A percentile compares a stretch with the other conserved stretches of the same genome.
Conservation (phyloP, 2,329 filamentous ascomycete species). For the Polychaeton citri region DNA sequence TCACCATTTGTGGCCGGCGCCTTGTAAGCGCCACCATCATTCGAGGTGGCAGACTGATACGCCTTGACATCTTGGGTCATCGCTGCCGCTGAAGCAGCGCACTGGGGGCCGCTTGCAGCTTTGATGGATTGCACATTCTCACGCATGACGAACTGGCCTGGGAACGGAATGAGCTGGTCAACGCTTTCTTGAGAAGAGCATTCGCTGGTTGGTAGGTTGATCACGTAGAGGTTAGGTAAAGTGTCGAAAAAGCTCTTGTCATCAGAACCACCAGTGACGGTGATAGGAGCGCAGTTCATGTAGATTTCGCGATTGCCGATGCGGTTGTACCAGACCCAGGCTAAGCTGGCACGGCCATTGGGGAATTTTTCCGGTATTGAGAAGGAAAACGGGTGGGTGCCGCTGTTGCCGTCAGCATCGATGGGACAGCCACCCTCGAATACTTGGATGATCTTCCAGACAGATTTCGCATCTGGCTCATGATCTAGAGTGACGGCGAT, state of each 20-base stretch:
- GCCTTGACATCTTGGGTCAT: constrained; percentile 7
- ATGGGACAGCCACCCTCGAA: constrained; percentile 76
- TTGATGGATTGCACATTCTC: constrained; percentile 13
- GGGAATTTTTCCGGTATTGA: constrained; percentile 59
- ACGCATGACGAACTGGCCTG: constrained; percentile 38
- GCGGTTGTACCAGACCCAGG: constrained; percentile 82
- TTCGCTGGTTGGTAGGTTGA: constrained; percentile 43
- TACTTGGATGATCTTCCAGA: constrained; percentile 81
- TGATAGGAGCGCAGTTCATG: constrained; percentile 81
- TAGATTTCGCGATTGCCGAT: constrained; percentile 89
- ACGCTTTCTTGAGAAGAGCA: constrained; percentile 41
- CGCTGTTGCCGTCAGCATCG: constrained; percentile 39
- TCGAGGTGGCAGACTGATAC: constrained; percentile 3
- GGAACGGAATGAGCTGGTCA: constrained; percentile 48
- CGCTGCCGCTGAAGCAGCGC: constrained; percentile 8
- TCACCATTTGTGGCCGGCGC: background rate
- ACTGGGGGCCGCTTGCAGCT: constrained; percentile 8
- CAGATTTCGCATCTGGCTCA: constrained; percentile 49
- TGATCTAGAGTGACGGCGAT: constrained; percentile 66
- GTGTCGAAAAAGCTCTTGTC: constrained; percentile 38
- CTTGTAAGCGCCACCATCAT: constrained; percentile 3
- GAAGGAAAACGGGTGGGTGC: constrained; percentile 49
- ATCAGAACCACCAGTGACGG: constrained; percentile 40
- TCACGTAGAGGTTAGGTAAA: constrained; percentile 57
- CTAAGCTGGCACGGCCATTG: constrained; percentile 60